Base-by-base conservation (phyloP, 2,329 filamentous ascomycete genomes). In the Lecanosticta acicola region DNA sequence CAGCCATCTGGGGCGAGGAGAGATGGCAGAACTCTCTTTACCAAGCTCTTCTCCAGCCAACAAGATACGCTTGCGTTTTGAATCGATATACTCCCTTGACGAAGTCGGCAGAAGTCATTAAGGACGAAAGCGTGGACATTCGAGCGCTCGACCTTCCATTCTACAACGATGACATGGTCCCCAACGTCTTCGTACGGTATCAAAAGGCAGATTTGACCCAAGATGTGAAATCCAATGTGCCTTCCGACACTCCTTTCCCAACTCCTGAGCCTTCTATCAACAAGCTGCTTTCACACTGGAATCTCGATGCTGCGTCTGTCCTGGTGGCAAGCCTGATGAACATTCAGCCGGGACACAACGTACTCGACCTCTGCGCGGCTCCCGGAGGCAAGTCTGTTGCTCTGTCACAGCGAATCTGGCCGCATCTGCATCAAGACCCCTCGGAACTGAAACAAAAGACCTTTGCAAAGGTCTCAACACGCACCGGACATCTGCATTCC, bases 301-400 rank as follows among this genome's bases (percentile, higher is more conserved):
- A 59, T 34, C 41, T 64, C 20, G 62, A 64, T 43, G 59, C 56
- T 14, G 62, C 61, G 10, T 63, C 66, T 19, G 61, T 56, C n/a
- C 62, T 68, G 7, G 62, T 52, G n/a, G 65, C 64, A 4, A 53
- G 53, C 20, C 38, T 70, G 3, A 62, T 71, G 2, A 51, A 58
- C 33, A 59, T 65, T 7, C 55, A 57, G 33, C 64, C 66, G 2
- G 61, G 65, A 8, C 63, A 70, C 40, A 61, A 63, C 17, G 59
- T 71, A 4, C 56, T 71, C 11, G 68, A 71, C 40, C 58, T 70
- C 8, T 70, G 68, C 45, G 68, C 68, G 3, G 66, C 67, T 1
- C 66, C 66, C 24, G 61, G 65, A 39, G 65, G 63, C 26, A 68
- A 68, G 32, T 66, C 65, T 4, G 50, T 68, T 17, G 55, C 58